These are phyloP conservation scores for Sphaerulina vaccinii DNA, from an alignment of 2,329 filamentous ascomycete species.

Conservation along the genomic window DNA sequence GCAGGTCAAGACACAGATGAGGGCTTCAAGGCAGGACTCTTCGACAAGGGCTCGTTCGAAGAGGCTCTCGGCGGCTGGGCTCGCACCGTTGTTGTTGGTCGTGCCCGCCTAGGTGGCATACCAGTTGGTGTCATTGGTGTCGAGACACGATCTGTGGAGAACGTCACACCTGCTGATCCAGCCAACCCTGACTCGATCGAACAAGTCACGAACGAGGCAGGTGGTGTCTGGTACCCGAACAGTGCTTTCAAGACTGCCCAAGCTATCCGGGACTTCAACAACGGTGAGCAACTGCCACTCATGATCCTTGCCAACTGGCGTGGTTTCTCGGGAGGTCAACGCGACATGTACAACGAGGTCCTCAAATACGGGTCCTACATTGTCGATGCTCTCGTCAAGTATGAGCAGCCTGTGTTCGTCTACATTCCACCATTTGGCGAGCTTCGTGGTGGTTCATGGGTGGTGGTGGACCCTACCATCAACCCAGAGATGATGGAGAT, in stretches of 20 bases:
- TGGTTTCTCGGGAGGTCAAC: constrained; percentile 99
- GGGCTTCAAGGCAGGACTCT: constrained; percentile 85
- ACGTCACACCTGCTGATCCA: constrained; percentile 91
- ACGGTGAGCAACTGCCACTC: constrained; percentile 93
- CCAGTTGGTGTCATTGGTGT: constrained; percentile 98
- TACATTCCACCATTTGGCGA: constrained; percentile 98
- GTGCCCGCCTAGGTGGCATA: constrained; percentile 93
- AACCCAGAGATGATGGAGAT: constrained; percentile 97
- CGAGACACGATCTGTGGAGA: constrained; percentile 93
- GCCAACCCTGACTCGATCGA: constrained; percentile 98
- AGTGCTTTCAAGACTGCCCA: constrained; percentile 99
- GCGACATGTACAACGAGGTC: constrained; percentile 99
- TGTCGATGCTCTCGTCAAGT: constrained; percentile 96
- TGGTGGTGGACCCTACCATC: constrained; percentile 97
- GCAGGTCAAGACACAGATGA: constrained; percentile 80
- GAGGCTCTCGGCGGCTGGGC: constrained; percentile 97
- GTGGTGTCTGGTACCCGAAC: constrained; percentile 99
- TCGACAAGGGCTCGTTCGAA: constrained; percentile 95
- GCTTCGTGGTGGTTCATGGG: constrained; percentile 98
- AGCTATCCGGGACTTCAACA: constrained; percentile 98
- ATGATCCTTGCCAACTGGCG: constrained; percentile 99
- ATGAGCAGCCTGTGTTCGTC: constrained; percentile 96
- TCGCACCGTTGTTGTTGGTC: constrained; percentile 91
- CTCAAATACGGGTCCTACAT: constrained; percentile 99
- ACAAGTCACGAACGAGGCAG: constrained; percentile 89